Evolutionary conservation across 108 stramenopile species (phyloP).

Genomic region (Nitzschia putrida): DNA sequence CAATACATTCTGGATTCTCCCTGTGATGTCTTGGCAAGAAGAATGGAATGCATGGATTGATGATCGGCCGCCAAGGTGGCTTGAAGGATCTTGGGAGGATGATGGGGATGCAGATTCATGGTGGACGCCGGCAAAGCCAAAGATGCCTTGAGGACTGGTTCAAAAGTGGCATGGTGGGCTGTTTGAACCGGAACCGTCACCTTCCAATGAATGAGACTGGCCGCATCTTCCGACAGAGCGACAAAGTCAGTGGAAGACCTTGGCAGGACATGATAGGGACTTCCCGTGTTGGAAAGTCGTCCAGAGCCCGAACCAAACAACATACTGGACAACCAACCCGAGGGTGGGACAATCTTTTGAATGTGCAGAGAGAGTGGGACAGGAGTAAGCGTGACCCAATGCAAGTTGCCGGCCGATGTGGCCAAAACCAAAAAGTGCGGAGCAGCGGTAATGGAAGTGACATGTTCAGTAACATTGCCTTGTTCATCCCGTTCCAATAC

Average conservation of each 20-base stretch:
- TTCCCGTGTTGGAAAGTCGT: background rate
- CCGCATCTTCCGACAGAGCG: constrained; percentile 2
- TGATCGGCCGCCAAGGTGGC: constrained; percentile 17
- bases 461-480: background rate
- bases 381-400: constrained; percentile 37
- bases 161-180: constrained; percentile 27
- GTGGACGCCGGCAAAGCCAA: background rate
- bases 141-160: background rate
- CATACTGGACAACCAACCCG: constrained; percentile 23
- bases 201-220: constrained; percentile 21
- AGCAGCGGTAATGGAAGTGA: constrained; percentile 21
- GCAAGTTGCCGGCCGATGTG: constrained; percentile 26
- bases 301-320: constrained; percentile 10
- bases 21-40: constrained; percentile 5
- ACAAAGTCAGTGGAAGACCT: constrained; percentile 12
- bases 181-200: constrained; percentile 14
- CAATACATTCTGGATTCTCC: constrained; percentile 33
- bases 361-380: constrained; percentile 34
- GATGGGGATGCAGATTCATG: background rate
- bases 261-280: constrained; percentile 14
- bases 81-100: background rate
- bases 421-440: constrained; percentile 28
- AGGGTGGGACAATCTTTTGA: constrained; percentile 24
- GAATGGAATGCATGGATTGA: constrained; percentile 24
- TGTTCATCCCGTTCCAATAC: constrained; percentile 2